Percentiles rank a stretch among this genome's conserved stretches.
Evolutionary conservation across 805 yeast genomes (phyloP).

Genomic region (Ogataea polymorpha): DNA sequence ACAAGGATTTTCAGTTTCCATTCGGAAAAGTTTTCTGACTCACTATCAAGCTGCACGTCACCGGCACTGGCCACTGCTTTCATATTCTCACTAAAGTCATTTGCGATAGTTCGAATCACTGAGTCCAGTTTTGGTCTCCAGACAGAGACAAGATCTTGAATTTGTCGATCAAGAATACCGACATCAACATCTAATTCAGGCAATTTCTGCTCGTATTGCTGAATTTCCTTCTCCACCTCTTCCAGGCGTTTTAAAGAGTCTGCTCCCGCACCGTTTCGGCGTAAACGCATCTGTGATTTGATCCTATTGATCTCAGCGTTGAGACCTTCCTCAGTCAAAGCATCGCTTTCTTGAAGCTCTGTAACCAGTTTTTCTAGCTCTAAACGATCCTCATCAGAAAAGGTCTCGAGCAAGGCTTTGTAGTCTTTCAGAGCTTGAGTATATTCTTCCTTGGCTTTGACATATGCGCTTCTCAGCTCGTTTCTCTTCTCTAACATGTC

Average conservation of each 20-base stretch:
- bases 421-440: conserved; percentile 29
- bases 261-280: conserved; percentile 28
- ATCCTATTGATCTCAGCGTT: conserved; percentile 38
- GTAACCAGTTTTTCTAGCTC: conserved; percentile 38
- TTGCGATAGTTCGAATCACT: conserved; percentile 55
- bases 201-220: conserved; percentile 35
- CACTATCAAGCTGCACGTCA: conserved; percentile 57
- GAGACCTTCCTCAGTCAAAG: conserved; percentile 37
- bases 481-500: conserved; percentile 21
- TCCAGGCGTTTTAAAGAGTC: conserved; percentile 31
- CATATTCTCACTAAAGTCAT: conserved; percentile 64
- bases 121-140: conserved; percentile 65
- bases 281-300: conserved; percentile 37
- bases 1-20: conserved; percentile 88
- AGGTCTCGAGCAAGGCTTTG: conserved; percentile 33
- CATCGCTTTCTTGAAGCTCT: conserved; percentile 32
- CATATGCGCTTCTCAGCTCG: conserved; percentile 12
- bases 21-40: conserved; percentile 52
- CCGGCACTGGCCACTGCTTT: conserved; percentile 82
- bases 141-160: conserved; percentile 26
- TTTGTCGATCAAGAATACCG: conserved; percentile 36
- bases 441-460: conserved; percentile 22
- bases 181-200: conserved; percentile 36
- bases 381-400: conserved; percentile 39
- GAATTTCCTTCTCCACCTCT: conserved; percentile 38